These are phyloP conservation scores for Lenwebbia sp. DNA, from an alignment of 345 rosid species.

Conservation along the genomic window DNA sequence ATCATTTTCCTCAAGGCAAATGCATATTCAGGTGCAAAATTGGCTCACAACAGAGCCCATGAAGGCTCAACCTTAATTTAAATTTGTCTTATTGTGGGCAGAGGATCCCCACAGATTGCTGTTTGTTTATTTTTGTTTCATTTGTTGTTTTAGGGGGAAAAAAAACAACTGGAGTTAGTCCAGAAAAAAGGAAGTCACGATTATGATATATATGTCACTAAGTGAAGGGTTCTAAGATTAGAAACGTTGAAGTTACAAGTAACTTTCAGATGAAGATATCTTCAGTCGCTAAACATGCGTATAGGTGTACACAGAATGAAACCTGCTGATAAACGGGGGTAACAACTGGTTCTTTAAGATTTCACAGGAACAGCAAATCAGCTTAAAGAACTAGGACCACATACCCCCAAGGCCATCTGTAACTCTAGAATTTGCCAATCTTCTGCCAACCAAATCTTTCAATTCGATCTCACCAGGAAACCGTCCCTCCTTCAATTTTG, in stretches of 20 bases:
- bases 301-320: background rate
- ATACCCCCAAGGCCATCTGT: conserved; percentile 11
- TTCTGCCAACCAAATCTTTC: conserved; percentile 49
- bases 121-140: background rate
- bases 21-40: background rate
- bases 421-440: conserved; percentile 23
- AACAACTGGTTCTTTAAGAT: background rate
- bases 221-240: background rate
- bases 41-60: background rate
- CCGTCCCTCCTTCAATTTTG: conserved; percentile 70
- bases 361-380: background rate
- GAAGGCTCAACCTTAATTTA: background rate
- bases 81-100: background rate
- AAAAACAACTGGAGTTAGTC: background rate
- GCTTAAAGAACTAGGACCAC: conserved; percentile 1
- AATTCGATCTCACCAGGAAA: conserved; percentile 86
- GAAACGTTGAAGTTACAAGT: background rate
- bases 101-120: background rate
- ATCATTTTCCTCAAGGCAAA: background rate
- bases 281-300: background rate
- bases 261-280: background rate
- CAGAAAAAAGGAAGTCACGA: background rate
- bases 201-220: background rate
- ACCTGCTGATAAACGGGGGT: background rate
- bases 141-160: background rate